phyloP scores from a whole-genome alignment of 345 rosid genomes.

The Lagerstroemia speciosa region DNA sequence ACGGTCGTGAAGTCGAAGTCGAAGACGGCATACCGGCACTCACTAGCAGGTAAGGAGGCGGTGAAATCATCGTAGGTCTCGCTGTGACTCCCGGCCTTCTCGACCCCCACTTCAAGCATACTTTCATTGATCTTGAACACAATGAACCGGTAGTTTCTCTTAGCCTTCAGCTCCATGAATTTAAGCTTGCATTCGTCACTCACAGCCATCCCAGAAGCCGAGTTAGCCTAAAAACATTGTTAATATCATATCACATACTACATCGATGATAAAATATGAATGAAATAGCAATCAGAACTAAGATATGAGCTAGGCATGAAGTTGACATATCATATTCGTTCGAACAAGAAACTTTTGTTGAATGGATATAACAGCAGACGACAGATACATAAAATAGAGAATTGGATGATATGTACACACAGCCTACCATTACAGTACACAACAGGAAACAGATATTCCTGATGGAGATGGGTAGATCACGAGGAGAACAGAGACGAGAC shows the following conservation, averaged over 20 bases:
- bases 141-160: constrained; percentile 50
- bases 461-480: neutral
- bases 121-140: constrained; percentile 59
- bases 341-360: too few species aligned
- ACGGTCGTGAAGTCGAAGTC: constrained; percentile 52
- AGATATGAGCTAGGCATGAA: too few species aligned
- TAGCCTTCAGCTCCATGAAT: constrained; percentile 62
- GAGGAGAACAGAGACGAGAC: neutral
- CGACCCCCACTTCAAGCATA: constrained; percentile 48
- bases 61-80: constrained; percentile 52
- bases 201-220: constrained; percentile 69
- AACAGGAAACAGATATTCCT: too few species aligned
- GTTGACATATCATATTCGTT: too few species aligned
- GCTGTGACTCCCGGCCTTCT: constrained; percentile 44
- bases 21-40: constrained; percentile 51
- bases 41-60: constrained; percentile 41
- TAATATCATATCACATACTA: neutral
- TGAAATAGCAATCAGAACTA: too few species aligned
- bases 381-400: too few species aligned
- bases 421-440: too few species aligned
- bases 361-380: too few species aligned
- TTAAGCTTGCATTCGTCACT: constrained; percentile 62
- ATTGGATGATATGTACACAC: too few species aligned
- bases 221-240: constrained; percentile 36
- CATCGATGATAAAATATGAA: too few species aligned